Evolutionary conservation across 805 yeast species (phyloP), one percentile per base, ranked within the genome.

Genomic region (Cyberlindnera xylosilytica): DNA sequence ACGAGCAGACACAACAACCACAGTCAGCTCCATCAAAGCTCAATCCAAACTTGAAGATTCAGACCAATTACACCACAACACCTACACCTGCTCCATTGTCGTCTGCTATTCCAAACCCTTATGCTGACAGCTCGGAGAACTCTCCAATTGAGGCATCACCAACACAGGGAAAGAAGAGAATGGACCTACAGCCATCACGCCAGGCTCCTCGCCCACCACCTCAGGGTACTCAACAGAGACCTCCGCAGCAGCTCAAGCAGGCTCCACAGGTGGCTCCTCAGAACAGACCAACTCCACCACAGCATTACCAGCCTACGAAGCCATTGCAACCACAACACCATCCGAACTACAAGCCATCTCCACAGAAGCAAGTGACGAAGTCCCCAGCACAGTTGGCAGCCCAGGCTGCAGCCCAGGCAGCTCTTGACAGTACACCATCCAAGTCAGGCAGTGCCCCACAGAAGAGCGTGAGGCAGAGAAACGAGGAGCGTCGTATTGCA

Each of bases 401-500:
- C 39, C 46, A 51, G 30, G 67, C 68, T 6, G 70, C 73, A 12
- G 66, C 72, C 6, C 62, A 62, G 16, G 60, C 68, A 12, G 61
- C 65, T 9, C 42, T 58, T 50, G 54, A 49, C 47, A 58, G 41
- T 4, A 38, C 57, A 15, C 54, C 56, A 27, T n/a, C 47, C 2
- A 46, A 52, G 33, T 20, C 33, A 8, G 37, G 38, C n/a, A 29
- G 39, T 41, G 47, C 50, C 48, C 56, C 46, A 38, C 51, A 35
- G 34, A 52, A 48, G 35, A 62, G 65, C 2, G 62, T 60, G 3
- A 61, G 54, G 57, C 44, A 68, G 61, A 49, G 64, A 53, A 50
- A 64, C 50, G 69, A 68, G 52, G 78, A 78, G 58, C 69, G 70
- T 57, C 63, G 86, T 57, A 67, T 80, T 50, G 66, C 79, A 3